phyloP scores from a whole-genome alignment of 371 early-diverging fungal species.

The Mucor mucedo region DNA sequence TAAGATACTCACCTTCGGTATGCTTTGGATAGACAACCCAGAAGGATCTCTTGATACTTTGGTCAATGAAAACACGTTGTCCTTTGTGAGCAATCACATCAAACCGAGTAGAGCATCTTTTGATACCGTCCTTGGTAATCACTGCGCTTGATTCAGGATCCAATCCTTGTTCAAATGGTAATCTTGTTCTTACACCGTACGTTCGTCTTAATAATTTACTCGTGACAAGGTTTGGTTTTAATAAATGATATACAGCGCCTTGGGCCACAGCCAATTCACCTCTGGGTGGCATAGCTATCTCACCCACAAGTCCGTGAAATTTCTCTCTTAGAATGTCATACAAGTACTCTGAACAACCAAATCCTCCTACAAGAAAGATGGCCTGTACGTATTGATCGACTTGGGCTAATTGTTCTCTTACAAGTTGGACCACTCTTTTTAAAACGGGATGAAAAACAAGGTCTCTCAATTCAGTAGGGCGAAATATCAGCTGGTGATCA shows the following conservation, averaged over 20 bases:
- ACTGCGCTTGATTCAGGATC: conserved; percentile 56
- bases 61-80: conserved; percentile 41
- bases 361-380: conserved; percentile 66
- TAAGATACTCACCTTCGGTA: conserved; percentile 37
- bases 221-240: conserved; percentile 55
- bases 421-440: conserved; percentile 43
- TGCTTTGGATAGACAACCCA: conserved; percentile 45
- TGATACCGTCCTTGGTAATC: conserved; percentile 51
- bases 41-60: conserved; percentile 25
- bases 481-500: conserved; percentile 53
- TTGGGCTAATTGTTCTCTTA: conserved; percentile 49
- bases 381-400: conserved; percentile 47
- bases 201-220: conserved; percentile 61
- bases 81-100: conserved; percentile 53
- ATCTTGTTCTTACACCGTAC: conserved; percentile 62
- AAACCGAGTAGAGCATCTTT: conserved; percentile 54
- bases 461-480: conserved; percentile 53
- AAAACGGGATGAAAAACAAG: conserved; percentile 56
- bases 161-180: conserved; percentile 54
- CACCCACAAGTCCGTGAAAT: conserved; percentile 37
- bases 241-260: conserved; percentile 58
- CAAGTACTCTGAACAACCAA: conserved; percentile 63
- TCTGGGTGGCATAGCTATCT: conserved; percentile 54
- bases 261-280: conserved; percentile 56
- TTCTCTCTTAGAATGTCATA: conserved; percentile 51